Base-by-base conservation (phyloP, 1,284 basidiomycete species). In the Hypsizygus ulmarius region DNA sequence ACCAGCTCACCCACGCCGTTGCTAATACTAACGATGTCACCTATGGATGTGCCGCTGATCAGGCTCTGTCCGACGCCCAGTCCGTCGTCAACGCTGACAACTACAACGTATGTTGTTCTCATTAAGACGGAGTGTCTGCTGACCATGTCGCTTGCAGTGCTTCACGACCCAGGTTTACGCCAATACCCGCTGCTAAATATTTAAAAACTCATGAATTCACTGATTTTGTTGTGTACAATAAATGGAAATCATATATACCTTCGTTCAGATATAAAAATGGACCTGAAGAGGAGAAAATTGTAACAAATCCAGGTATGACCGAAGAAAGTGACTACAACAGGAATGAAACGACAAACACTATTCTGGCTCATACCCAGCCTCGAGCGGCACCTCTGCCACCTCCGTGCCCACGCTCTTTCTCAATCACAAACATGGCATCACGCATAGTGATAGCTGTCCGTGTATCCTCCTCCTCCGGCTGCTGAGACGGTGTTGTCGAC, bases 361-460 rank as follows among this genome's bases (percentile, higher is more conserved):
- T 4, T 30, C 15, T 3, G 38, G 9, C 14, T 66, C 64, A 84
- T 37, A 77, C 78, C 84, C 84, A 88, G 33, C 83, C 83, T 35
- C 75, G 70, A 16, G 85, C 87, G 36, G 85, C 76, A 3, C 87
- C 87, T 48, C 79, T 71, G 9, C 88, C 87, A 32, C 81, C 87
- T 19, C 87, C 88, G 63, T 90, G 88, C 4, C 87, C 87, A 39
- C 79, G 70, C 64, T 91, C 88, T 55, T 79, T 84, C 61, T 84
- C 83, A 45, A 90, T 71, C 4, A 87, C 85, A 66, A 91, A 91
- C 73, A 90, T 74, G 2, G 86, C 86, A 66, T 91, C 88, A 32
- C 82, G 71, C 67, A 89, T 70, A 1, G 84, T 89, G 28, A 91
- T 69, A n/a, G 73, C 53, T 47, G 75, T 71, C 54, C 80, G 70